Evolutionary conservation across 495 filamentous ascomycete species (phyloP), one percentile per base, ranked within the genome.

Genomic region (Neurospora hispaniola): DNA sequence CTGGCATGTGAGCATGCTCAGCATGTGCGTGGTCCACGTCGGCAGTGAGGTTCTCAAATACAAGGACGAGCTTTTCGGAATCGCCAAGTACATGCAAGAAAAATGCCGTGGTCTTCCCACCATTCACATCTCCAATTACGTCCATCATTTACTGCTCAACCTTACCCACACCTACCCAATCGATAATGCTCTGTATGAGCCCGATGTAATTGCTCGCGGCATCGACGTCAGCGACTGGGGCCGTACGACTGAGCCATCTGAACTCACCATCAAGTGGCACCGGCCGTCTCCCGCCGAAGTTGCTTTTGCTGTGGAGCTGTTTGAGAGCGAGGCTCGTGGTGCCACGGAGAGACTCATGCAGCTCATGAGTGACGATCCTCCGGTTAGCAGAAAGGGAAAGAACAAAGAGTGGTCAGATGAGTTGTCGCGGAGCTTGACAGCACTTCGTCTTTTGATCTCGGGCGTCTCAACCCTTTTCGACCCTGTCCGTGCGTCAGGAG

Each of bases 371-470:
- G 91, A 93, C 43, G 88, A 89, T 41, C 93, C 94, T 5, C 90
- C 87, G n/a, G 89, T 97, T 40, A 98, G 94, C 80, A 88, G 95
- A 59, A 94, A 96, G 76, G 96, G 96, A 59, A 96, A 92, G 78
- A 96, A 95, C 70, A 98, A 98, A 81, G 94, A 96, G 76, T 99
- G 96, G 96, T 97, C 94, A 0, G 96, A 99, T 81, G 96, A 98
- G 81, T 90, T 98, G 41, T 93, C 94, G 5, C 85, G 96, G 72
- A 96, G 96, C 79, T 81, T 99, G 68, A 91, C 93, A 4, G 91
- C 97, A 69, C 83, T 98, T 20, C 87, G 94, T 72, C 86, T 99
- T 42, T 86, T 96, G 39, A 86, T 97, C 70, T 96, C 94, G 14
- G 96, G 96, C 46, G 88, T 97, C 11, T 92, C 94, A 10, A 88